These are phyloP conservation scores for Daldinia bambusicola DNA, from an alignment of 495 filamentous ascomycete species.

Conservation along the genomic window DNA sequence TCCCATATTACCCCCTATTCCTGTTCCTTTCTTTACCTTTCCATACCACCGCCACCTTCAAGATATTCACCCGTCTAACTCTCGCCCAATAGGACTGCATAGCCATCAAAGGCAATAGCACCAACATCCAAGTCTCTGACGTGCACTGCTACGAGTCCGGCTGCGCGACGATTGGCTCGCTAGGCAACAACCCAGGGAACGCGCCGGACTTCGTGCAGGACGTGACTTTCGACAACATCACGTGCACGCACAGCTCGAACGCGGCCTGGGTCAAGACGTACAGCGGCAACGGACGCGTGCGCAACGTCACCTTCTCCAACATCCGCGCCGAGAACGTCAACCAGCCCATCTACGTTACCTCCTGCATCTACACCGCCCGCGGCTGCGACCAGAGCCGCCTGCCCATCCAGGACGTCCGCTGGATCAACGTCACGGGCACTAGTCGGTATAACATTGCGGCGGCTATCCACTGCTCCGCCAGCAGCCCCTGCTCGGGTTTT, in stretches of 20 bases:
- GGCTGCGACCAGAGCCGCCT: constrained; percentile 64
- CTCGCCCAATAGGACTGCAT: constrained; percentile 63
- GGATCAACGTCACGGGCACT: constrained; percentile 67
- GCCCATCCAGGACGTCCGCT: constrained; percentile 61
- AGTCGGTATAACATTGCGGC: constrained; percentile 63
- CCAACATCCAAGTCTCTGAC: constrained; percentile 55
- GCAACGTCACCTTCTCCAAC: constrained; percentile 64
- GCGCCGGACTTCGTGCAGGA: constrained; percentile 53
- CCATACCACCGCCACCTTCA: too few species aligned
- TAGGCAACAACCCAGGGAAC: constrained; percentile 49
- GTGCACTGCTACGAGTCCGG: constrained; percentile 57
- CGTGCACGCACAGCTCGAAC: constrained; percentile 59
- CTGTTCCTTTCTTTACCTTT: too few species aligned
- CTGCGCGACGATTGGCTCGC: constrained; percentile 50
- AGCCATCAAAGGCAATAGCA: constrained; percentile 69
- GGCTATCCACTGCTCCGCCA: constrained; percentile 63
- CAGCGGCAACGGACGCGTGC: constrained; percentile 57
- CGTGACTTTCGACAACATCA: constrained; percentile 55
- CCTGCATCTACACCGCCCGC: constrained; percentile 63
- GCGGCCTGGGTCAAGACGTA: constrained; percentile 68
- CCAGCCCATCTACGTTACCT: constrained; percentile 67
- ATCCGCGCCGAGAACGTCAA: constrained; percentile 59
- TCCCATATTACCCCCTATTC: background rate
- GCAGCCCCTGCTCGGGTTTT: constrained; percentile 59
- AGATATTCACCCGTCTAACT: background rate